Percentiles rank a stretch among this genome's conserved stretches.
phyloP scores from a whole-genome alignment of 1,139 yeast species.

The Pichia sp. region DNA sequence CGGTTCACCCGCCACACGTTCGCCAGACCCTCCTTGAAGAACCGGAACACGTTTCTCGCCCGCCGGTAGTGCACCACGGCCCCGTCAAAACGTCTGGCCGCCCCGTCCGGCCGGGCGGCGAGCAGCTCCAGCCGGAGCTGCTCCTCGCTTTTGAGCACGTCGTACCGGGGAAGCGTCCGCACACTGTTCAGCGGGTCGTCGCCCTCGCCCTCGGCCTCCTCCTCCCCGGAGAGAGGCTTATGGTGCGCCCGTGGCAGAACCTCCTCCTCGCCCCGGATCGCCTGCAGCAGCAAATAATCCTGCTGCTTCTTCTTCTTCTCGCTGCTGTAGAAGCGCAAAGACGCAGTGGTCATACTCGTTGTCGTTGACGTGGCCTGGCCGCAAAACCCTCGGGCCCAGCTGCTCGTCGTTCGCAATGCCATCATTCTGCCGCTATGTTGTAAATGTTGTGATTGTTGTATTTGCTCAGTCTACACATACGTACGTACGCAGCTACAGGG shows the following conservation, averaged over 20 bases:
- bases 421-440: background rate
- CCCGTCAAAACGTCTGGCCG: slow-evolving; percentile 6
- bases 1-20: slow-evolving; percentile 47
- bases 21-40: slow-evolving; percentile 50
- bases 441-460: background rate
- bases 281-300: background rate
- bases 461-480: background rate
- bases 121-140: slow-evolving; percentile 13
- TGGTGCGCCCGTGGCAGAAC: too few species aligned
- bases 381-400: background rate
- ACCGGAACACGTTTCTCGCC: slow-evolving; percentile 30
- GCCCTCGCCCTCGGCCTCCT: too few species aligned
- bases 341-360: too few species aligned
- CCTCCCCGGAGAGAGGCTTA: background rate
- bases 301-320: background rate
- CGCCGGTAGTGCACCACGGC: slow-evolving; percentile 19
- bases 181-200: slow-evolving; percentile 19
- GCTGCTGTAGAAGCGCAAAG: background rate
- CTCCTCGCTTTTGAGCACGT: slow-evolving; percentile 19
- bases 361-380: too few species aligned
- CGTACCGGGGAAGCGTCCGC: slow-evolving; percentile 21
- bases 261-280: background rate
- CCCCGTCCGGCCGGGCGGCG: background rate
- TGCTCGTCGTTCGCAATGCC: background rate
- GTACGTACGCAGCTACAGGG: background rate